Percentiles rank a stretch among this genome's conserved stretches.
phyloP scores from a whole-genome alignment of 192 early-diverging fungal species.

The Hyaloraphidium curvatum region DNA sequence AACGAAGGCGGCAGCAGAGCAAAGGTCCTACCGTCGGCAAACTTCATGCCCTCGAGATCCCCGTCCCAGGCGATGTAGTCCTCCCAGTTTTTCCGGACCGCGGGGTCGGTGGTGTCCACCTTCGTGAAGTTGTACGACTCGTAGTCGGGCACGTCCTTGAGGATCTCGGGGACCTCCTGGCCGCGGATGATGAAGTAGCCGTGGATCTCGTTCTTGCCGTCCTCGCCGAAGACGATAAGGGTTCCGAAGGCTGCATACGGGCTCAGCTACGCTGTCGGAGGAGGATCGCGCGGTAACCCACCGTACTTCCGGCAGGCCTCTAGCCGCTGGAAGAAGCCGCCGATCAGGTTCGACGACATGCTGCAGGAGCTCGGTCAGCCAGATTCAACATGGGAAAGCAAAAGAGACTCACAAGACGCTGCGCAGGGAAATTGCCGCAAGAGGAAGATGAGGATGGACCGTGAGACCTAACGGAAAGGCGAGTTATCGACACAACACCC shows the following conservation, averaged over 20 bases:
- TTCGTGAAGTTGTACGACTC: conserved; percentile 69
- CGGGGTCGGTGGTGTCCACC: conserved; percentile 45
- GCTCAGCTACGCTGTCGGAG: background rate
- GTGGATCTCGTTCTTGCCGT: conserved; percentile 72
- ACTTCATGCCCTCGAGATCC: conserved; percentile 43
- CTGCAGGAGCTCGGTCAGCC: too few species aligned
- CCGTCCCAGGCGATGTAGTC: conserved; percentile 81
- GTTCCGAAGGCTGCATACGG: conserved; percentile 46
- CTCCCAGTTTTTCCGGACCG: conserved; percentile 33
- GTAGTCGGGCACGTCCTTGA: conserved; percentile 69
- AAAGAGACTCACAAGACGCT: too few species aligned
- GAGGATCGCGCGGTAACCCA: conserved; percentile 5
- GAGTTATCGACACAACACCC: too few species aligned
- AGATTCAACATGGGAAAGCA: too few species aligned
- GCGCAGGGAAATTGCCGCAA: too few species aligned
- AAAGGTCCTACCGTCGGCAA: conserved; percentile 68
- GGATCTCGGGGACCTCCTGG: conserved; percentile 53
- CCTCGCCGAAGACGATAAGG: conserved; percentile 60
- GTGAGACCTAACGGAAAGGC: too few species aligned
- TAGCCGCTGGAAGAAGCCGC: conserved; percentile 82
- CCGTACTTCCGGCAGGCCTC: conserved; percentile 77
- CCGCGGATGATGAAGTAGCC: conserved; percentile 93
- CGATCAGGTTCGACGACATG: conserved; percentile 88
- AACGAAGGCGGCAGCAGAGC: too few species aligned
- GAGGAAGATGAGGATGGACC: too few species aligned